Base-by-base conservation (phyloP, 768 basidiomycete species). In the Solioccasus polychromus region DNA sequence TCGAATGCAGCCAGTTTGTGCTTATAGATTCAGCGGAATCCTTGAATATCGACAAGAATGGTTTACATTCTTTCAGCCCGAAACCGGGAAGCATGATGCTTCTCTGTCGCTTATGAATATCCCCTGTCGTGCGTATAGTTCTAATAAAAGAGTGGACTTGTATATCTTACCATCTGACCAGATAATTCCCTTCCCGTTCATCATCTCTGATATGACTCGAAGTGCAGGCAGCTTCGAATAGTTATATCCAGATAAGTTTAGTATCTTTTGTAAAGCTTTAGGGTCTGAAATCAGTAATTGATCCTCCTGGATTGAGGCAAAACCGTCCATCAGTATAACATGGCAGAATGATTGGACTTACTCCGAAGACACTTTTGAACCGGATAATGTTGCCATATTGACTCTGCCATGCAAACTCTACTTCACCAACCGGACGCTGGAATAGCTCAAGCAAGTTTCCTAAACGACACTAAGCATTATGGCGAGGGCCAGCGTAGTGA, bases 21-120 rank as follows among this genome's bases (percentile, higher is more conserved):
- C 48, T 25, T 18, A 61, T 43, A 9, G 42, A 35, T 8, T 61
- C 54, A 1, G 61, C 58, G 20, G 45, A 70, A 40, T 67, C 64
- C 36, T 64, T 67, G 63, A 80, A 80, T 34, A 80, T 68, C 12
- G 71, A 66, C 5, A 79, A 64, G 48, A 76, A 77, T 4, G 74
- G 68, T 39, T 70, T 77, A n/a, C 71, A 69, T 46, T 79, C 75
- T 1, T 71, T 70, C 7, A 59, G 68, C 47, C 79, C 75, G 47
- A 81, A 80, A 3, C 76, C 79, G 2, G 78, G 78, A 35, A 76
- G 63, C 72, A 80, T 71, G 14, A 79, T 67, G 49, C 67, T 76
- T 45, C 76, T 63, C 39, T 81, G 79, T 40, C 79, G 69, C 50
- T 65, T 75, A 47, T 82, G 80, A 20, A 62, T 70, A 19, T 70